A percentile compares a stretch with the other conserved stretches of the same genome.
Evolutionary conservation across 1,284 basidiomycete species (phyloP).

Genomic region (Fomitopsis pinicola): DNA sequence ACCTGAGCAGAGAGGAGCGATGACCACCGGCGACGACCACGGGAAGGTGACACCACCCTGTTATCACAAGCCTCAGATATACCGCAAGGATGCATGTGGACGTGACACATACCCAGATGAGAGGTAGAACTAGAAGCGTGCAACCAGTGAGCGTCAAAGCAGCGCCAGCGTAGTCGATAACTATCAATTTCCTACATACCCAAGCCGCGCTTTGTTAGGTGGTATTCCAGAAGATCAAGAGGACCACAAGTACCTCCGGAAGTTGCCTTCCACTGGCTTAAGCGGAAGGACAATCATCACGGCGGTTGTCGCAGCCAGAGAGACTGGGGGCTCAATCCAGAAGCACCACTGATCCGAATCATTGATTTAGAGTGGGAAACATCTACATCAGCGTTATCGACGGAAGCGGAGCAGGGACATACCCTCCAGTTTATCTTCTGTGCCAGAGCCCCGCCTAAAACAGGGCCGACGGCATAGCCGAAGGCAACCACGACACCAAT

Average conservation of each 20-base stretch:
- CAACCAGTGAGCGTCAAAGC: constrained; percentile 56
- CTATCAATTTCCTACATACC: constrained; percentile 50
- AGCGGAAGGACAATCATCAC: constrained; percentile 63
- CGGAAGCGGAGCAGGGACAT: constrained; percentile 16
- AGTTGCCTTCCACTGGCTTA: constrained; percentile 57
- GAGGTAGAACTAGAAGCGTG: constrained; percentile 58
- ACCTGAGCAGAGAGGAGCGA: constrained; percentile 59
- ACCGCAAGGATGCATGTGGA: not conserved
- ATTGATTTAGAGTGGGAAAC: not conserved
- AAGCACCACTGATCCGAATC: constrained; percentile 46
- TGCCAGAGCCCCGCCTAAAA: constrained; percentile 53
- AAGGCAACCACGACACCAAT: constrained; percentile 48
- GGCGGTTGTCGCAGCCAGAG: constrained; percentile 45
- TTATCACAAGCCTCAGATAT: not conserved
- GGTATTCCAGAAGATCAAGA: not conserved
- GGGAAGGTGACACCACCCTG: constrained; percentile 68
- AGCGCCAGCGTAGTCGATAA: constrained; percentile 64
- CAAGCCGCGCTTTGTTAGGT: too few relatives aligned
- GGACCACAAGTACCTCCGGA: constrained; percentile 32
- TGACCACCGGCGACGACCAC: constrained; percentile 60
- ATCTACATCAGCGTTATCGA: constrained; percentile 8
- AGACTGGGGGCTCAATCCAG: constrained; percentile 64
- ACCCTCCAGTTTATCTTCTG: constrained; percentile 62
- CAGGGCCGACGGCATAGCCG: constrained; percentile 51
- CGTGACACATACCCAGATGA: constrained; percentile 59